These are phyloP conservation scores for Epichloe uncinata DNA, from an alignment of 2,329 filamentous ascomycete genomes.

Conservation along the genomic window DNA sequence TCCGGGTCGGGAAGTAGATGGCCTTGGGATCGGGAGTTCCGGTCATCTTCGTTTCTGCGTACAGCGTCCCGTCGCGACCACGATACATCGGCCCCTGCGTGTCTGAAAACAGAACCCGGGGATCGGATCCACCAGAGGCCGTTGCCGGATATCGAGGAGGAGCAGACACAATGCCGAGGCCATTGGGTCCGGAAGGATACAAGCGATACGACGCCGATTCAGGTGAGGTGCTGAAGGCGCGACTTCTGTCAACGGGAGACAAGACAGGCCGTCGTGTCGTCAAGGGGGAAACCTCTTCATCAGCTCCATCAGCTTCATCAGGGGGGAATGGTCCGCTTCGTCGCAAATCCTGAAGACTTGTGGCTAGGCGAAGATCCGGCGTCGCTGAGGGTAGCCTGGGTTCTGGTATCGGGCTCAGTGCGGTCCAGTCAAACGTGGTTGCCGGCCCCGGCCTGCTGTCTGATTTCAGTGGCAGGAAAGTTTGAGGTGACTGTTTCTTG, in stretches of 20 bases:
- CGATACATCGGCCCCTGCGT: conserved; percentile 22
- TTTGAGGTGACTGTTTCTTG: conserved; percentile 7
- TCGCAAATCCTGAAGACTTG: conserved; percentile 12
- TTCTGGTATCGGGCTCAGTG: conserved; percentile 11
- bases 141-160: conserved; percentile 8
- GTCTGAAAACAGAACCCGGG: conserved; percentile 20
- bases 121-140: conserved; percentile 14
- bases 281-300: neutral
- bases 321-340: neutral
- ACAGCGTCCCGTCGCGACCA: conserved; percentile 26
- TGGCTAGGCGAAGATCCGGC: conserved; percentile 12
- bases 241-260: conserved; percentile 11
- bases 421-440: neutral
- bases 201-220: neutral
- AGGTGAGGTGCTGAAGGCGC: conserved; percentile 5
- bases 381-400: conserved; percentile 14
- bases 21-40: conserved; percentile 23
- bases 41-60: conserved; percentile 26
- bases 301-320: neutral
- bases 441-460: neutral
- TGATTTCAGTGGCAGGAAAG: conserved; percentile 1
- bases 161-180: neutral
- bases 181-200: neutral
- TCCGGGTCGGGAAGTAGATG: conserved; percentile 24
- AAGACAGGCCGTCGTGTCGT: neutral